Evolutionary conservation across 257 asterid species (phyloP).

Genomic region (Agastache rugosa): DNA sequence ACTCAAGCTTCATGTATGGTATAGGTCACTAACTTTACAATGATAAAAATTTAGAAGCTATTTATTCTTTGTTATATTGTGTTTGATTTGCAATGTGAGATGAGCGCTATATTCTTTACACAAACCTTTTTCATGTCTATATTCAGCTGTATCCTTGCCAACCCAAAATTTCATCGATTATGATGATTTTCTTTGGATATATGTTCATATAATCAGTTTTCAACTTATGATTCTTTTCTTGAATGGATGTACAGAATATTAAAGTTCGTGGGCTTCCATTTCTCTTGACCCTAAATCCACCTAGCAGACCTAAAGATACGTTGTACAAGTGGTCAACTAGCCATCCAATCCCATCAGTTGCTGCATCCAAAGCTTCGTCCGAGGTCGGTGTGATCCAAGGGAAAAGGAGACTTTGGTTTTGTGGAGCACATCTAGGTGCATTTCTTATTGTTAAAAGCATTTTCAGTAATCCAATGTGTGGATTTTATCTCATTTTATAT

Average conservation of each 20-base stretch:
- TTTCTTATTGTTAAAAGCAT: not conserved
- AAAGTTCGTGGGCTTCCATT: slow-evolving; percentile 52
- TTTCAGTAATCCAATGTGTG: not conserved
- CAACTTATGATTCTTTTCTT: not conserved
- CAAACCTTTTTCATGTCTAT: no score
- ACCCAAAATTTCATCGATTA: no score
- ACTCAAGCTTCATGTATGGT: no score
- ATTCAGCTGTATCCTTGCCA: no score
- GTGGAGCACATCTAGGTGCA: slow-evolving; percentile 84
- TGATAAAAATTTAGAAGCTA: no score
- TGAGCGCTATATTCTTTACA: no score
- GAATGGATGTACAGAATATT: slow-evolving; percentile 51
- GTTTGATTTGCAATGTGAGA: no score
- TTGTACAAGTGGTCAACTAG: slow-evolving; percentile 70
- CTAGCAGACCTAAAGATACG: slow-evolving; percentile 52
- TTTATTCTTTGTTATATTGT: no score
- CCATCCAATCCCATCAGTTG: slow-evolving; percentile 80
- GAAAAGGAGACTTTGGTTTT: slow-evolving; percentile 76
- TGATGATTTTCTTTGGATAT: no score
- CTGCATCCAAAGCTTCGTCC: slow-evolving; percentile 69
- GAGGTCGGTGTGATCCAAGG: slow-evolving; percentile 73
- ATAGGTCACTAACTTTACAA: no score
- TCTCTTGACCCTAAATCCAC: slow-evolving; percentile 71
- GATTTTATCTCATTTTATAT: not conserved
- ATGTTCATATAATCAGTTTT: no score